A percentile compares a stretch with the other conserved stretches of the same genome.
These are phyloP conservation scores for Fusarium beomiforme DNA, from an alignment of 2,329 filamentous ascomycete species.

Conservation along the genomic window DNA sequence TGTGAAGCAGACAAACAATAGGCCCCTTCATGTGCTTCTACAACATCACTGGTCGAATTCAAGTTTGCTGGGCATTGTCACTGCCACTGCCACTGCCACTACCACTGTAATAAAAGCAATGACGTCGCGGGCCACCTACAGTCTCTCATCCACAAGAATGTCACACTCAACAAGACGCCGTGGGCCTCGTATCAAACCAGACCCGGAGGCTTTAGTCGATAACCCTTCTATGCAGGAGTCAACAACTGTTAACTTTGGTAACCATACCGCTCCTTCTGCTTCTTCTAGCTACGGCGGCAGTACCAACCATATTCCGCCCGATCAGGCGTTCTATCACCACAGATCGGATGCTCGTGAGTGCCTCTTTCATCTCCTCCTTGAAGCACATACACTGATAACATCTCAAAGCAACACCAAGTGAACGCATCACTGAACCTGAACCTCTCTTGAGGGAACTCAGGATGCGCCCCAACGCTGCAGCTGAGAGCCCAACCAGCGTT, in stretches of 20 bases:
- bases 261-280: slow-evolving; percentile 20
- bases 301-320: slow-evolving; percentile 18
- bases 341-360: slow-evolving; percentile 54
- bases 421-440: slow-evolving; percentile 48
- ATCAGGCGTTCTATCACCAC: slow-evolving; percentile 41
- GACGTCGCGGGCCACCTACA: slow-evolving; percentile 23
- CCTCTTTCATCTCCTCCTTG: neutral
- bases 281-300: slow-evolving; percentile 34
- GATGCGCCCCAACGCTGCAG: slow-evolving; percentile 38
- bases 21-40: neutral
- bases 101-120: slow-evolving; percentile 20
- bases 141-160: slow-evolving; percentile 30
- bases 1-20: slow-evolving; percentile 13
- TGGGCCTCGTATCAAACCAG: slow-evolving; percentile 42
- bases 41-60: neutral
- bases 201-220: slow-evolving; percentile 36
- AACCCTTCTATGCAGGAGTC: slow-evolving; percentile 21
- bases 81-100: neutral
- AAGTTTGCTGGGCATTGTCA: neutral
- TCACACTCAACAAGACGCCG: slow-evolving; percentile 36
- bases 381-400: slow-evolving; percentile 12
- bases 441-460: slow-evolving; percentile 53
- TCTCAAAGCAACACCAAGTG: slow-evolving; percentile 51
- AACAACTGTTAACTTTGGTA: slow-evolving; percentile 12
- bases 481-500: slow-evolving; percentile 42